Conservation (phyloP, 2,329 filamentous ascomycete species). For the Hypoxylon sp. region DNA sequence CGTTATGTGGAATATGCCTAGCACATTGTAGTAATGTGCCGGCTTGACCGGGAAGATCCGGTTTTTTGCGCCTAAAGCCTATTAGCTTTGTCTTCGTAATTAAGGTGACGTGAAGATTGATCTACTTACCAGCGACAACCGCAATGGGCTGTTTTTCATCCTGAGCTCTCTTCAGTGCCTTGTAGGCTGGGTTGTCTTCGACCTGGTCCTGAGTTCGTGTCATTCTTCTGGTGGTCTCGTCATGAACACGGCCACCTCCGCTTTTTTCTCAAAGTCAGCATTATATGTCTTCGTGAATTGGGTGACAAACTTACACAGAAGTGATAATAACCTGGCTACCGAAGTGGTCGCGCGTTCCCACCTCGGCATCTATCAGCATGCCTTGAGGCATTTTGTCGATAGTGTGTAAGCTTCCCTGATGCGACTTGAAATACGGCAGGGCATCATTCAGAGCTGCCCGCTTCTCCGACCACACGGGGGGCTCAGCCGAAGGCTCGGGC, state of each 20-base stretch:
- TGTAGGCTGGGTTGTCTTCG: constrained; percentile 56
- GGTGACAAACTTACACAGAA: constrained; percentile 63
- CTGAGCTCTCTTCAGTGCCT: constrained; percentile 57
- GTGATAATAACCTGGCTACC: constrained; percentile 73
- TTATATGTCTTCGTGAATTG: background rate
- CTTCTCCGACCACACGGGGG: constrained; percentile 68
- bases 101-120: background rate
- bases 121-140: constrained; percentile 64
- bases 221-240: constrained; percentile 60
- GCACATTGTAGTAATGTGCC: constrained; percentile 72
- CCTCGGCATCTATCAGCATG: constrained; percentile 70
- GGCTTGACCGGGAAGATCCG: constrained; percentile 63
- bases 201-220: constrained; percentile 1
- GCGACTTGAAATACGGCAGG: constrained; percentile 71
- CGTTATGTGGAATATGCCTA: constrained; percentile 77
- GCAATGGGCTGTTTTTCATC: constrained; percentile 62
- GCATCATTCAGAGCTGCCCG: constrained; percentile 74
- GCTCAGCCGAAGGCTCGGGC: constrained; percentile 45
- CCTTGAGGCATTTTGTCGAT: constrained; percentile 64
- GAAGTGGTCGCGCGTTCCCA: constrained; percentile 68
- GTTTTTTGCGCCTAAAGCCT: constrained; percentile 61
- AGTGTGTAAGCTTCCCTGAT: constrained; percentile 71
- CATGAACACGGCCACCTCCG: constrained; percentile 40
- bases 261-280: constrained; percentile 42
- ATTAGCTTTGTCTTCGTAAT: constrained; percentile 24